These are phyloP conservation scores for Colletotrichum sp. DNA, from an alignment of 2,329 filamentous ascomycete genomes.

Conservation along the genomic window DNA sequence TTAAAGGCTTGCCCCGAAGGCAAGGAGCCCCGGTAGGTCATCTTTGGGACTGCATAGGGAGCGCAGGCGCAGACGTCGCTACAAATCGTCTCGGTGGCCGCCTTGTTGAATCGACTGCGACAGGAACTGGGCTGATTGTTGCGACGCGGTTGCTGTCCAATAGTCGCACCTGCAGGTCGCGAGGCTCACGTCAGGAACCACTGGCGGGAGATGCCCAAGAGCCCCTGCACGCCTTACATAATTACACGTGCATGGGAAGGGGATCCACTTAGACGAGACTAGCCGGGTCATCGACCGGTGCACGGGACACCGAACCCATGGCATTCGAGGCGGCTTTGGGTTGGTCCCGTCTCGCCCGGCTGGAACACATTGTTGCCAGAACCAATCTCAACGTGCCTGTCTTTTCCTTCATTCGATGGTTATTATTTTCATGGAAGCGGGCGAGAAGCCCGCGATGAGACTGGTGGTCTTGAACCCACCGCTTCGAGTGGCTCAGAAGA, in stretches of 20 bases:
- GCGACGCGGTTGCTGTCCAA: slow-evolving; percentile 22
- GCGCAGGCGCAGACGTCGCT: slow-evolving; percentile 13
- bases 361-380: neutral
- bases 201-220: neutral
- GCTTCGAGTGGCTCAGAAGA: neutral
- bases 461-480: neutral
- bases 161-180: slow-evolving; percentile 14
- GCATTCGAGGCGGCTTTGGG: neutral
- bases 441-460: neutral
- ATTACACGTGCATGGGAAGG: slow-evolving; percentile 7
- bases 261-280: neutral
- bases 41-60: slow-evolving; percentile 29
- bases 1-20: slow-evolving; percentile 44
- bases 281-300: neutral
- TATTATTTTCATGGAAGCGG: neutral
- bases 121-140: neutral
- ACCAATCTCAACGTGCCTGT: neutral
- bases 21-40: slow-evolving; percentile 42
- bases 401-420: neutral
- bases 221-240: slow-evolving; percentile 10
- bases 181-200: slow-evolving; percentile 5
- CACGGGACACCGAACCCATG: neutral
- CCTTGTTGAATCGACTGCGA: slow-evolving; percentile 4
- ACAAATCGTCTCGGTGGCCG: slow-evolving; percentile 6
- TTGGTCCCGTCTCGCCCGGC: neutral